Percentiles rank a stretch among this genome's conserved stretches.
phyloP scores from a whole-genome alignment of 1,284 basidiomycete species.

The Dichomitus squalens region DNA sequence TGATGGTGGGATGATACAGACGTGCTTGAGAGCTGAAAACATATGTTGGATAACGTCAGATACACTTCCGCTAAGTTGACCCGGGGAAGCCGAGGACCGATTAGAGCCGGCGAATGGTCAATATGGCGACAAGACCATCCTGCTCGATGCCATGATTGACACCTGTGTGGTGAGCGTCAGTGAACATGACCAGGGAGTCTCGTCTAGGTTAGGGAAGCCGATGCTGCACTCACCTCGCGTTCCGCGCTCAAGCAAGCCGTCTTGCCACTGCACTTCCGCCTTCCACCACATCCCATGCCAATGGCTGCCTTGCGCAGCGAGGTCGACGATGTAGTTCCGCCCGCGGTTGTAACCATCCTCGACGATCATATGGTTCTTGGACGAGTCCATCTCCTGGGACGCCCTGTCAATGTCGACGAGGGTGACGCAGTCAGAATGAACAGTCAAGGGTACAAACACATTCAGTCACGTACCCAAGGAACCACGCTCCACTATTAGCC shows the following conservation, averaged over 20 bases:
- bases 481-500: slow-evolving; percentile 49
- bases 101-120: slow-evolving; percentile 60
- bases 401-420: slow-evolving; percentile 42
- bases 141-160: slow-evolving; percentile 80
- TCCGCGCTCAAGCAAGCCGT: slow-evolving; percentile 66
- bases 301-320: slow-evolving; percentile 59
- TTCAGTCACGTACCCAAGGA: slow-evolving; percentile 40
- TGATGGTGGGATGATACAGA: slow-evolving; percentile 2
- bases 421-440: not conserved
- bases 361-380: slow-evolving; percentile 70
- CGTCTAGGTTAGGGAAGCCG: not conserved
- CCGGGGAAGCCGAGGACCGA: not conserved
- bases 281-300: slow-evolving; percentile 70
- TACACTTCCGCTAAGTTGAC: not conserved
- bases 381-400: slow-evolving; percentile 73
- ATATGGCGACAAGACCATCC: slow-evolving; percentile 76
- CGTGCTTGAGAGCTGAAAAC: not conserved
- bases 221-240: slow-evolving; percentile 57
- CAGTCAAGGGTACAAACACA: not conserved
- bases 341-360: slow-evolving; percentile 79
- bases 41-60: slow-evolving; percentile 1
- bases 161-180: slow-evolving; percentile 42
- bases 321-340: slow-evolving; percentile 70
- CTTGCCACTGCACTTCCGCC: slow-evolving; percentile 73
- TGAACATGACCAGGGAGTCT: not conserved